phyloP scores from a whole-genome alignment of 75 land plant genomes.

The Cryptomeria japonica region DNA sequence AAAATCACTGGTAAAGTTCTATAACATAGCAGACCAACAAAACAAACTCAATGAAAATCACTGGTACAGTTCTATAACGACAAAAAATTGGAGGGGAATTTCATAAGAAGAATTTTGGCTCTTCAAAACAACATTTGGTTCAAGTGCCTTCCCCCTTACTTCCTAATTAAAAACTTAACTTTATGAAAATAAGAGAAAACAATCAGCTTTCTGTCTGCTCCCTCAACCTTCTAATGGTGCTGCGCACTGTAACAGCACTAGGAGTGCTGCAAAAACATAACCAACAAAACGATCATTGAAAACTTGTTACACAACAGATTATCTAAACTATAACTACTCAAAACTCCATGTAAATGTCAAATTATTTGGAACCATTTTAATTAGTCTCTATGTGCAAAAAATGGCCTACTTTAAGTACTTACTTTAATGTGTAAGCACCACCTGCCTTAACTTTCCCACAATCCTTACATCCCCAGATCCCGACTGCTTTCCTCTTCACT shows the following conservation, averaged over 20 bases:
- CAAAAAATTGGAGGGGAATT: neutral
- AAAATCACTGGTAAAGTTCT: too few relatives aligned
- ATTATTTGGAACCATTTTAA: neutral
- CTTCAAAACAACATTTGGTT: neutral
- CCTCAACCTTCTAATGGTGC: slow-evolving; percentile 82
- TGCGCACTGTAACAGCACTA: slow-evolving; percentile 86
- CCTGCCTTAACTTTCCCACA: slow-evolving; percentile 90
- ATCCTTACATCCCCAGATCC: slow-evolving; percentile 87
- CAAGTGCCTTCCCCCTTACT: neutral
- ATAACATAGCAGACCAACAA: neutral
- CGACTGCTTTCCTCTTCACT: slow-evolving; percentile 88
- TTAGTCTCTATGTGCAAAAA: neutral
- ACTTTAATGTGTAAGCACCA: slow-evolving; percentile 86
- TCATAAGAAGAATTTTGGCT: neutral
- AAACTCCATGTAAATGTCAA: neutral
- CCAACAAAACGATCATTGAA: neutral
- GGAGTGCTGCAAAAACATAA: slow-evolving; percentile 58
- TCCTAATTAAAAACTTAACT: neutral
- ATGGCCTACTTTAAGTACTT: slow-evolving; percentile 9
- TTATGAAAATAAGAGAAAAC: neutral
- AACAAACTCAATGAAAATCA: neutral
- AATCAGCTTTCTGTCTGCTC: slow-evolving; percentile 64
- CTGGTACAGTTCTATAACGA: neutral
- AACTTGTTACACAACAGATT: neutral
- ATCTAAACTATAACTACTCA: neutral